Conservation (phyloP, 495 filamentous ascomycete genomes). For the Podospora australis region DNA sequence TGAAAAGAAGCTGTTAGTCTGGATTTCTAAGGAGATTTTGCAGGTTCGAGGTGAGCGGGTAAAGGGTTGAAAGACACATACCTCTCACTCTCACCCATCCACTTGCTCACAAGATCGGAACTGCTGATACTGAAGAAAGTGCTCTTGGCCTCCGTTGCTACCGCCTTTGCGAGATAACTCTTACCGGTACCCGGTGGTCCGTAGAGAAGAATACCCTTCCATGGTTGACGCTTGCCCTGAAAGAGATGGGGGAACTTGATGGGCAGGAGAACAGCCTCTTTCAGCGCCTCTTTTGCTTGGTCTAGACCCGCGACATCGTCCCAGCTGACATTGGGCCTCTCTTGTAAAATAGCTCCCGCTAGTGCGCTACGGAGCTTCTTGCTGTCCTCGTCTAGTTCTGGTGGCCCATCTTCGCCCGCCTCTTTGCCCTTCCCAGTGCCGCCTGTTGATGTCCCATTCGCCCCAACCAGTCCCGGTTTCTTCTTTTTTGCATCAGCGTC, state of each 20-base stretch:
- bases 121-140: conserved; percentile 99
- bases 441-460: conserved; percentile 72
- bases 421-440: conserved; percentile 54
- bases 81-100: conserved; percentile 99
- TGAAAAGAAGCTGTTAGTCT: too few relatives aligned
- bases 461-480: conserved; percentile 72
- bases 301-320: conserved; percentile 98
- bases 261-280: conserved; percentile 93
- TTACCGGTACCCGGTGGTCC: conserved; percentile 96
- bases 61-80: conserved; percentile 42
- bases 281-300: conserved; percentile 90
- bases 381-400: conserved; percentile 74
- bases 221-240: conserved; percentile 92
- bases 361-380: conserved; percentile 92
- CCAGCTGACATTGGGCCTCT: conserved; percentile 94
- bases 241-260: conserved; percentile 98
- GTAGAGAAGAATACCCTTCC: conserved; percentile 96
- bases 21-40: too few relatives aligned
- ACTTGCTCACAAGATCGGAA: conserved; percentile 94
- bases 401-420: conserved; percentile 47
- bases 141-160: conserved; percentile 96
- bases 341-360: conserved; percentile 84
- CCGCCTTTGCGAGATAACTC: conserved; percentile 92
- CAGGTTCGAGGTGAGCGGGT: too few relatives aligned
- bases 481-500: conserved; percentile 66